Conservation (phyloP, 768 basidiomycete species). For the Crepidotus variabilis region DNA sequence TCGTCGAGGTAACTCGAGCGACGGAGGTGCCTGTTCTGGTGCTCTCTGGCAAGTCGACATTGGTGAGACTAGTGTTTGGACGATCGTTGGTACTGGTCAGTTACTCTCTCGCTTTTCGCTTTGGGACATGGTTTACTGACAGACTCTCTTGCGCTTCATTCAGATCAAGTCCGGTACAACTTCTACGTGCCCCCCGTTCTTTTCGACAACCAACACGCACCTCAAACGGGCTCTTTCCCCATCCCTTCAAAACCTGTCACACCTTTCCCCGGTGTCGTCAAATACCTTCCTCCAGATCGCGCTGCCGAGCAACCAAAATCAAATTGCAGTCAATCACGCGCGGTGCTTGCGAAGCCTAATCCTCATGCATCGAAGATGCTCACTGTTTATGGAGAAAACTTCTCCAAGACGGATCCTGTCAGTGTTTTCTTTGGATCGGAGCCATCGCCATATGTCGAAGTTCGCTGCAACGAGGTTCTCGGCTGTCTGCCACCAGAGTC, state of each 20-base stretch:
- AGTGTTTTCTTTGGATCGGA: constrained; percentile 85
- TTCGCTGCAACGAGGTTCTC: constrained; percentile 82
- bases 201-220: constrained; percentile 75
- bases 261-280: constrained; percentile 82
- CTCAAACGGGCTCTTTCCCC: constrained; percentile 70
- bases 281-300: constrained; percentile 87
- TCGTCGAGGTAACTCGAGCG: constrained; percentile 63
- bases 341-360: constrained; percentile 70
- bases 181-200: constrained; percentile 87
- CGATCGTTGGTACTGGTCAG: constrained; percentile 87
- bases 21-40: constrained; percentile 68
- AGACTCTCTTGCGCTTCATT: constrained; percentile 18
- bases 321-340: constrained; percentile 62
- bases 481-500: constrained; percentile 78
- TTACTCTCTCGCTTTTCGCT: constrained; percentile 6
- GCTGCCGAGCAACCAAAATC: constrained; percentile 80
- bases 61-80: constrained; percentile 93
- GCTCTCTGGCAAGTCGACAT: constrained; percentile 89
- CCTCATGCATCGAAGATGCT: constrained; percentile 77
- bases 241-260: constrained; percentile 81
- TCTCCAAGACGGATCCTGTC: constrained; percentile 77
- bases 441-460: constrained; percentile 83
- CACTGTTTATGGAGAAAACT: constrained; percentile 87
- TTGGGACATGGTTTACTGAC: constrained; percentile 5
- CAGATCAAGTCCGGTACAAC: constrained; percentile 92